Conservation (phyloP, 129 eudicot species). For the Lactuca sativa region DNA sequence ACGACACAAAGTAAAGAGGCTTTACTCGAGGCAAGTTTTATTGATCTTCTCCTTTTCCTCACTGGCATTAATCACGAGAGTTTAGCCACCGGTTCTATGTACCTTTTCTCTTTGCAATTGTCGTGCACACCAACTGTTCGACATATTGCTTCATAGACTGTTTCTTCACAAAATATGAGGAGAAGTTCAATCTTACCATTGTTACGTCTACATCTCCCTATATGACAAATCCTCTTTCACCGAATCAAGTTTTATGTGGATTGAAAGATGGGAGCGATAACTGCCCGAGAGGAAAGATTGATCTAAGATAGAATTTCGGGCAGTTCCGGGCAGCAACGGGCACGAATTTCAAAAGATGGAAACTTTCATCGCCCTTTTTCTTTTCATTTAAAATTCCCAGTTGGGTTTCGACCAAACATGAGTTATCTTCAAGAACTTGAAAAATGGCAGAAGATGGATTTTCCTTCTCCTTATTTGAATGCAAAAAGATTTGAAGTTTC, state of each 20-base stretch:
- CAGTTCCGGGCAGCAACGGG: slow-evolving; percentile 28
- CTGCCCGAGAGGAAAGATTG: slow-evolving; percentile 71
- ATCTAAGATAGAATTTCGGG: slow-evolving; percentile 34
- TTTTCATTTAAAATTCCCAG: slow-evolving; percentile 61
- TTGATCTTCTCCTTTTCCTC: neutral
- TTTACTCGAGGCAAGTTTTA: neutral
- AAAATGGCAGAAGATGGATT: slow-evolving; percentile 82
- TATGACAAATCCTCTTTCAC: slow-evolving; percentile 20
- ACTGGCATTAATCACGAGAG: neutral
- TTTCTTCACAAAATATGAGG: slow-evolving; percentile 22
- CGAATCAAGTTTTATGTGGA: slow-evolving; percentile 34
- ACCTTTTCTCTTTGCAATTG: neutral
- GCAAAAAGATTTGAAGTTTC: slow-evolving; percentile 70
- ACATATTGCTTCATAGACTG: slow-evolving; percentile 34
- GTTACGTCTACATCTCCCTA: slow-evolving; percentile 8
- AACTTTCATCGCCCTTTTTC: slow-evolving; percentile 76
- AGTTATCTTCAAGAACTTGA: slow-evolving; percentile 76
- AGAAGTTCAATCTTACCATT: slow-evolving; percentile 7
- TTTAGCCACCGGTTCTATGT: neutral
- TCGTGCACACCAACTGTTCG: slow-evolving; percentile 42
- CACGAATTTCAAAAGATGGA: slow-evolving; percentile 69
- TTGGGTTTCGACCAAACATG: slow-evolving; percentile 81
- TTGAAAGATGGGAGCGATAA: slow-evolving; percentile 81
- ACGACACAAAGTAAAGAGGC: slow-evolving; percentile 15
- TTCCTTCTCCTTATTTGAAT: slow-evolving; percentile 86